Conservation (phyloP, 192 early-diverging fungal genomes). For the Allomyces macrogynus region DNA sequence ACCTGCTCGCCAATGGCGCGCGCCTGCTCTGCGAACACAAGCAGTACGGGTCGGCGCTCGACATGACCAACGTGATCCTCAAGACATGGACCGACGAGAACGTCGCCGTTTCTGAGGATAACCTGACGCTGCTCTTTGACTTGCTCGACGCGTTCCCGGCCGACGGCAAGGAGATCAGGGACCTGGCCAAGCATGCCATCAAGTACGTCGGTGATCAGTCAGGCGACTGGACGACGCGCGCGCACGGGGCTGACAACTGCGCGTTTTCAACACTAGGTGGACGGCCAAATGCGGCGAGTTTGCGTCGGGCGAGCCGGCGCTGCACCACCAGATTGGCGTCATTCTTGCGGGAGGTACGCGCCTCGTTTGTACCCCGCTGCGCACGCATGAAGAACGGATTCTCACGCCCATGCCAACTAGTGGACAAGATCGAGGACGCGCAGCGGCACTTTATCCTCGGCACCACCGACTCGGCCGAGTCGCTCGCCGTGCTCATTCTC, state of each 20-base stretch:
- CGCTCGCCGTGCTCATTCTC: not conserved
- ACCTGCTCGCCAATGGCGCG: slow-evolving; percentile 61
- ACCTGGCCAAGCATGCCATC: slow-evolving; percentile 30
- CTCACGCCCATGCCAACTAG: too few relatives aligned
- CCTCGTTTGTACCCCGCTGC: too few relatives aligned
- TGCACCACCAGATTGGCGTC: slow-evolving; percentile 53
- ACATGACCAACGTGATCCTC: slow-evolving; percentile 61
- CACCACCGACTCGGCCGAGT: not conserved
- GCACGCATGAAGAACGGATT: too few relatives aligned
- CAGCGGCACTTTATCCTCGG: not conserved
- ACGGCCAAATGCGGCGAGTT: slow-evolving; percentile 29
- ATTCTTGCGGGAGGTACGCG: slow-evolving; percentile 39
- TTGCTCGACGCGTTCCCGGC: slow-evolving; percentile 38
- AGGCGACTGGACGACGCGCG: slow-evolving; percentile 5
- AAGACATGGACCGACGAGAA: slow-evolving; percentile 53
- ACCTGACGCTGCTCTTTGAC: slow-evolving; percentile 34
- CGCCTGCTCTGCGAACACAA: slow-evolving; percentile 52
- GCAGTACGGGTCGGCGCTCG: slow-evolving; percentile 62
- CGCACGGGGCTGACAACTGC: not conserved
- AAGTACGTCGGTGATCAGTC: slow-evolving; percentile 17
- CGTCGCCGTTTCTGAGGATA: slow-evolving; percentile 41
- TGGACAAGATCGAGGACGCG: not conserved
- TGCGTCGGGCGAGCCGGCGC: slow-evolving; percentile 38
- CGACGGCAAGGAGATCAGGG: slow-evolving; percentile 22
- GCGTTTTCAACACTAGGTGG: slow-evolving; percentile 31